Conservation (phyloP, 495 filamentous ascomycete species). For the Hypoxylon subgilvum region DNA sequence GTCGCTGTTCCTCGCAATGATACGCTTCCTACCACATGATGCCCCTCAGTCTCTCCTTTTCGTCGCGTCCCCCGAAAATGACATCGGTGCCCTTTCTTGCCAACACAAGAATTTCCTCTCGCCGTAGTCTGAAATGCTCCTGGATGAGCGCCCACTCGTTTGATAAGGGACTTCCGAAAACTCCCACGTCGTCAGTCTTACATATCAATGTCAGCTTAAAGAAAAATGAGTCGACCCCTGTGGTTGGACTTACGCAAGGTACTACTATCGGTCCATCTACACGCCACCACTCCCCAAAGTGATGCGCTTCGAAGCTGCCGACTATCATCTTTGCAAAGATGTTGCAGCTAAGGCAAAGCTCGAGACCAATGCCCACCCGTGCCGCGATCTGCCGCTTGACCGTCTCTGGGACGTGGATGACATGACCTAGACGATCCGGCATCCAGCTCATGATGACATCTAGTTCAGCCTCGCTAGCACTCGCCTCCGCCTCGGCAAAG, state of each 20-base stretch:
- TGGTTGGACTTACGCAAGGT: conserved; percentile 43
- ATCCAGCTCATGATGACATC: conserved; percentile 64
- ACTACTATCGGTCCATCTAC: conserved; percentile 45
- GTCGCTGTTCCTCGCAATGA: not conserved
- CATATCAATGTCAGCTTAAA: conserved; percentile 10
- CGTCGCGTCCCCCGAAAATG: conserved; percentile 69
- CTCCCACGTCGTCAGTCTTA: conserved; percentile 88
- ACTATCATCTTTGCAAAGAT: conserved; percentile 74
- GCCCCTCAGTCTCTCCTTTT: conserved; percentile 62
- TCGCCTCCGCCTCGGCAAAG: conserved; percentile 71
- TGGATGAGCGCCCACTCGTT: conserved; percentile 79
- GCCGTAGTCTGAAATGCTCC: conserved; percentile 68
- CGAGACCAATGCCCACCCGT: conserved; percentile 63
- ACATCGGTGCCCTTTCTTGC: conserved; percentile 62
- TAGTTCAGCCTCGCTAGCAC: conserved; percentile 63
- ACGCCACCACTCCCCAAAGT: conserved; percentile 71
- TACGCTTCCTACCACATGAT: conserved; percentile 53
- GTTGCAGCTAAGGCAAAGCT: conserved; percentile 83
- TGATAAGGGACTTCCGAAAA: conserved; percentile 79
- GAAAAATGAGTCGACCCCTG: no score
- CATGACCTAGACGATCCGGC: conserved; percentile 79
- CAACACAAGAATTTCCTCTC: conserved; percentile 61
- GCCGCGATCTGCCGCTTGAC: conserved; percentile 61
- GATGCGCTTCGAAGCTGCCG: conserved; percentile 71
- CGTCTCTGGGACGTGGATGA: conserved; percentile 70